Percentiles rank a stretch among this genome's conserved stretches.
phyloP scores from a whole-genome alignment of 2,329 filamentous ascomycete species.

The Penicillium sp. region DNA sequence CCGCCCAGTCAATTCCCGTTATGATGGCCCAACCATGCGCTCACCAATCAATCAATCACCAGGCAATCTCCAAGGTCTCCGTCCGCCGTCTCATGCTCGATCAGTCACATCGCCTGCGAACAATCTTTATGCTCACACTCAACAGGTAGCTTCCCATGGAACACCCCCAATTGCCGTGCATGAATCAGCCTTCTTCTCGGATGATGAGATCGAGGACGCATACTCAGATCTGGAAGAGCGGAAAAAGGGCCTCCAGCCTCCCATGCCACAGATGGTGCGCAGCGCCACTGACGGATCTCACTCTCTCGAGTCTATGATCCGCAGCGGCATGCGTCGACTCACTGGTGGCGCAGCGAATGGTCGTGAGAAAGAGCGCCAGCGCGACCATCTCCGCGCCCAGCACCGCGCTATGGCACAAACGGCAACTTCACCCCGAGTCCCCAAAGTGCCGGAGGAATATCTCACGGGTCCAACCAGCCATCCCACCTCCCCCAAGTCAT shows the following conservation, averaged over 20 bases:
- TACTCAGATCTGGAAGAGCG: conserved; percentile 81
- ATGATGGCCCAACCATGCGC: conserved; percentile 43
- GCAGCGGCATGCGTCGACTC: conserved; percentile 43
- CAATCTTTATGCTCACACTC: conserved; percentile 40
- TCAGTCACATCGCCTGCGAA: conserved; percentile 76
- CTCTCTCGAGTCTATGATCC: conserved; percentile 42
- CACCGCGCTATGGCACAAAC: conserved; percentile 37
- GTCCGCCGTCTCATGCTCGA: conserved; percentile 69
- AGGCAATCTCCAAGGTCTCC: conserved; percentile 34
- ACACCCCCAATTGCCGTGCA: conserved; percentile 43
- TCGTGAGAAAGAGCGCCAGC: conserved; percentile 42
- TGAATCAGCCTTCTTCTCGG: conserved; percentile 60
- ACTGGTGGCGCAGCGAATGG: conserved; percentile 39
- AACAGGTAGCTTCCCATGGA: conserved; percentile 47
- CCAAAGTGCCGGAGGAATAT: conserved; percentile 45
- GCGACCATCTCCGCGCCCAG: conserved; percentile 39
- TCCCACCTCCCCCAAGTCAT: conserved; percentile 29
- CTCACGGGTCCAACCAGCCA: conserved; percentile 35
- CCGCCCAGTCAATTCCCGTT: conserved; percentile 52
- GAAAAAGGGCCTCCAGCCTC: conserved; percentile 20
- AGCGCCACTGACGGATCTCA: conserved; percentile 37
- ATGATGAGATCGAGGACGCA: conserved; percentile 71
- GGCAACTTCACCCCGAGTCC: conserved; percentile 40
- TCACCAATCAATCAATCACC: conserved; percentile 43
- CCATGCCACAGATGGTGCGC: conserved; percentile 22